phyloP scores from a whole-genome alignment of 345 rosid species.

The Eucalyptus sideroxylon region DNA sequence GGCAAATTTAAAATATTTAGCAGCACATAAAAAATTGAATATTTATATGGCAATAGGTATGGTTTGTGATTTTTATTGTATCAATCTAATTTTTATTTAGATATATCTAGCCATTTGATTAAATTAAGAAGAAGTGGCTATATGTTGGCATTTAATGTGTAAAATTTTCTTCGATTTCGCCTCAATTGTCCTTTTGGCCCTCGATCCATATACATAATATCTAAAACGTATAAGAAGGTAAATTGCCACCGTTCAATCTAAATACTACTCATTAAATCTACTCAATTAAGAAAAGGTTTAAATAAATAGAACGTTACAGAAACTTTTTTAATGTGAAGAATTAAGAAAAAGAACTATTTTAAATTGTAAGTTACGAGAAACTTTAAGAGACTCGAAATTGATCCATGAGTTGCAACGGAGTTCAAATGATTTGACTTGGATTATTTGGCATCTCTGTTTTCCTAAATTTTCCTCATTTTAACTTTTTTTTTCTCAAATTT shows the following conservation, averaged over 20 bases:
- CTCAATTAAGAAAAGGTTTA: not conserved
- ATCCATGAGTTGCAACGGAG: not conserved
- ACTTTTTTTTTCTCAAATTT: not conserved
- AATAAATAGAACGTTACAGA: not conserved
- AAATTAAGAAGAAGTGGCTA: not conserved
- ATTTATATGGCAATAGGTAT: too few relatives aligned
- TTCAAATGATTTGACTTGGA: not conserved
- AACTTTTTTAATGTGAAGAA: not conserved
- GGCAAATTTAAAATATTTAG: too few relatives aligned
- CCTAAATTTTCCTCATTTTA: not conserved
- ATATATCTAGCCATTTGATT: not conserved
- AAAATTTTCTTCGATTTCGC: not conserved
- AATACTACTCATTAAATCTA: not conserved
- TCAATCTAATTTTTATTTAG: not conserved
- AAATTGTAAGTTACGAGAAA: not conserved
- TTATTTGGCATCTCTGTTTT: not conserved
- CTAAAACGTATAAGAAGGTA: not conserved
- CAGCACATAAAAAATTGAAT: fast-evolving
- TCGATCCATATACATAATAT: not conserved
- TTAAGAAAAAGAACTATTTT: not conserved
- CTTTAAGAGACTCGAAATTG: not conserved
- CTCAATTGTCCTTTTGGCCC: not conserved
- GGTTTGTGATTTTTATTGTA: too few relatives aligned
- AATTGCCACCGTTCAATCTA: not conserved
- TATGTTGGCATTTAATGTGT: not conserved